phyloP scores from a whole-genome alignment of 495 filamentous ascomycete species.

The Halenospora varia region DNA sequence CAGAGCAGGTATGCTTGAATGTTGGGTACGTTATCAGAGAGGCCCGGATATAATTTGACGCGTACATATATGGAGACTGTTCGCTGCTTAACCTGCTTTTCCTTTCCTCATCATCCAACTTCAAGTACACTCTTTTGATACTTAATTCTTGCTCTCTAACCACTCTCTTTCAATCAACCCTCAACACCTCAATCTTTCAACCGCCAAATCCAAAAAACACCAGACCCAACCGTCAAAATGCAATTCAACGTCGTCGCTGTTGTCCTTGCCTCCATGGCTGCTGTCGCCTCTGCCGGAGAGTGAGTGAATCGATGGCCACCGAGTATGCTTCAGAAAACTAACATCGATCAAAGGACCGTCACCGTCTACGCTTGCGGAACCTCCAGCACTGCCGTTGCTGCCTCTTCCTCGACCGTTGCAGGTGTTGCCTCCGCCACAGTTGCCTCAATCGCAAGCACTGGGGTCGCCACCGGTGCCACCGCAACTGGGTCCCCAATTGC shows the following conservation, averaged over 20 bases:
- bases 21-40: neutral
- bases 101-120: conserved; percentile 18
- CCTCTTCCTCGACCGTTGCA: neutral
- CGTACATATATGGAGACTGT: conserved; percentile 20
- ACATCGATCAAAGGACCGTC: conserved; percentile 17
- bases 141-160: conserved; percentile 9
- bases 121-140: conserved; percentile 28
- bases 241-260: conserved; percentile 24
- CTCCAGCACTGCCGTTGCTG: neutral
- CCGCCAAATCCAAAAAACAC: conserved; percentile 7
- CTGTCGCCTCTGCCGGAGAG: conserved; percentile 13
- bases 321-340: conserved; percentile 3
- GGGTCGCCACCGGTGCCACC: conserved; percentile 15
- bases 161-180: conserved; percentile 7
- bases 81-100: neutral
- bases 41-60: neutral
- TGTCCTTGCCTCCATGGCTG: conserved; percentile 22
- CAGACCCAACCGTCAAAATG: conserved; percentile 25
- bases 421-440: conserved; percentile 13
- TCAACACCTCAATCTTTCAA: conserved; percentile 13
- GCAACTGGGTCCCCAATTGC: conserved; percentile 21
- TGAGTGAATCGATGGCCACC: conserved; percentile 9
- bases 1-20: neutral
- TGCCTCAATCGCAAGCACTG: conserved; percentile 18
- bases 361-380: conserved; percentile 22